A percentile compares a stretch with the other conserved stretches of the same genome.
Conservation (phyloP, 2,329 filamentous ascomycete species). For the Talaromyces sp. region DNA sequence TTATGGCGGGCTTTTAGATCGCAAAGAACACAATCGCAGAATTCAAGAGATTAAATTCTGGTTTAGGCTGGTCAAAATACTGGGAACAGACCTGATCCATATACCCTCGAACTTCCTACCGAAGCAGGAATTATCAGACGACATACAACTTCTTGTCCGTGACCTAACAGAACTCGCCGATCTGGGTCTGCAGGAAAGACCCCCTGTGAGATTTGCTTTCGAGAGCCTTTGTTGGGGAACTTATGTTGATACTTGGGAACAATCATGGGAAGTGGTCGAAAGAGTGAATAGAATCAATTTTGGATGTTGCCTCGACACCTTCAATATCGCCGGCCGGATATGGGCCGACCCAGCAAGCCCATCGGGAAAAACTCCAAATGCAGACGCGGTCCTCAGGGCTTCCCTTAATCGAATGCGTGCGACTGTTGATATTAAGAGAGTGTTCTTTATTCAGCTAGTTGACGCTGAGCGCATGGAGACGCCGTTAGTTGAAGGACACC, state of each 20-base stretch:
- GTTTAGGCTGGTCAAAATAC: conserved; percentile 59
- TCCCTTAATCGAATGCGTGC: conserved; percentile 55
- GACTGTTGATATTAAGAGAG: conserved; percentile 57
- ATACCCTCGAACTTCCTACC: conserved; percentile 66
- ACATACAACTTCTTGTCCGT: conserved; percentile 54
- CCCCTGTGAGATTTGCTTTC: conserved; percentile 66
- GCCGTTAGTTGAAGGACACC: conserved; percentile 57
- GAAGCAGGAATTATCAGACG: conserved; percentile 40
- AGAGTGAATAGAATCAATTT: conserved; percentile 67
- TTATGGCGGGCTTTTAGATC: conserved; percentile 66
- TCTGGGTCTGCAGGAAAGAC: conserved; percentile 55
- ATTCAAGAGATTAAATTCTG: conserved; percentile 60
- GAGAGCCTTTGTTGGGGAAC: conserved; percentile 71
- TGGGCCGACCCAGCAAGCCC: conserved; percentile 63
- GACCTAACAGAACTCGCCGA: conserved; percentile 67
- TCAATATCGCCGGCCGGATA: conserved; percentile 68
- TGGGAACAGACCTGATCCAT: conserved; percentile 63
- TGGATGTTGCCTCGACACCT: conserved; percentile 71
- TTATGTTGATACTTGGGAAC: conserved; percentile 66
- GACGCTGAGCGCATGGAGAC: conserved; percentile 62
- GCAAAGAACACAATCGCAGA: conserved; percentile 48
- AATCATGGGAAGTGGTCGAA: conserved; percentile 64
- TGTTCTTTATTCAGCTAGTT: conserved; percentile 72
- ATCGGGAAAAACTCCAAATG: conserved; percentile 28
- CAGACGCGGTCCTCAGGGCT: conserved; percentile 50